phyloP scores from a whole-genome alignment of 164 flowering plant species.

The Liquidambar formosana region DNA sequence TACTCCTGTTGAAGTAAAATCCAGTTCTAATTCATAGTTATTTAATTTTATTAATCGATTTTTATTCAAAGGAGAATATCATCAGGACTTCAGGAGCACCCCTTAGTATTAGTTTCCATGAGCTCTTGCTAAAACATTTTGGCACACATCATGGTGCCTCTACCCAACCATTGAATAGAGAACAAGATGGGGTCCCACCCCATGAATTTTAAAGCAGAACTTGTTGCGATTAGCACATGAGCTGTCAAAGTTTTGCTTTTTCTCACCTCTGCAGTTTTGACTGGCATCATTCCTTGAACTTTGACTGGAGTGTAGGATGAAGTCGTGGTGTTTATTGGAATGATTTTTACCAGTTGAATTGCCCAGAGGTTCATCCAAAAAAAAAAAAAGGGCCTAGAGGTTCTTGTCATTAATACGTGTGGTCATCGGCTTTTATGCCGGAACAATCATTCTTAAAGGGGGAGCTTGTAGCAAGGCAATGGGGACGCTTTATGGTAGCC shows the following conservation, averaged over 20 bases:
- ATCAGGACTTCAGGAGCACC: background rate
- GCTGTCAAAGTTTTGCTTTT: background rate
- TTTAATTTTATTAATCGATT: background rate
- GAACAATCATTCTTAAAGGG: background rate
- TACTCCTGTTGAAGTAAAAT: background rate
- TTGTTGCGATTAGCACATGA: background rate
- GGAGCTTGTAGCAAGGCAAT: background rate
- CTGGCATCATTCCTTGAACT: background rate
- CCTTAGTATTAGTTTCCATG: too few relatives aligned
- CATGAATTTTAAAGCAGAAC: background rate
- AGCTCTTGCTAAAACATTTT: background rate
- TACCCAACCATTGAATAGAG: background rate
- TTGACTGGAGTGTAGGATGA: background rate
- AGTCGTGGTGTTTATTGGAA: background rate
- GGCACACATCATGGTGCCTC: background rate
- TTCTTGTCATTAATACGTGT: background rate
- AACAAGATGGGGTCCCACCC: background rate
- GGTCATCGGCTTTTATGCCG: background rate
- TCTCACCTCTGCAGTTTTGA: background rate
- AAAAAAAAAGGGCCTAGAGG: too few relatives aligned
- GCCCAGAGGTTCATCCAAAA: too few relatives aligned
- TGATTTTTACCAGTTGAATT: background rate
- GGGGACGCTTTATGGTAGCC: background rate
- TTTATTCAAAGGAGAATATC: background rate
- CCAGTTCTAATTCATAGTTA: background rate